Conservation (phyloP, 2,329 filamentous ascomycete species). For the Colletotrichum liaoningense region DNA sequence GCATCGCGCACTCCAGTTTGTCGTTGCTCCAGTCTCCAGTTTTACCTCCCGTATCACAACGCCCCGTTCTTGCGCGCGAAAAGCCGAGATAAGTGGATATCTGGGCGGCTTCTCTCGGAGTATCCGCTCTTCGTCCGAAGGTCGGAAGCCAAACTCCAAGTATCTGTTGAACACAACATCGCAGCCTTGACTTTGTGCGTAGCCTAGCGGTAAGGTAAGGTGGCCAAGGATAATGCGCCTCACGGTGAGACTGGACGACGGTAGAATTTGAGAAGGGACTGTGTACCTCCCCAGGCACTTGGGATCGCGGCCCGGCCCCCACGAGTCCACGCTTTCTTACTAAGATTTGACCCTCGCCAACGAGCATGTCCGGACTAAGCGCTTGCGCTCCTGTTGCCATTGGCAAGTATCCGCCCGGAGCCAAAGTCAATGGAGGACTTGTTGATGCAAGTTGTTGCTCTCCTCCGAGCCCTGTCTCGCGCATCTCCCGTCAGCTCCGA, state of each 20-base stretch:
- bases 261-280: neutral
- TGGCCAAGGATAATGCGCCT: conserved; percentile 24
- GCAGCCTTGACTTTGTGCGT: neutral
- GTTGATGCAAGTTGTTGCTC: neutral
- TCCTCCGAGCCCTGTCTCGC: conserved; percentile 27
- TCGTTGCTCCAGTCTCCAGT: conserved; percentile 13
- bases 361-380: neutral
- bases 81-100: conserved; percentile 30
- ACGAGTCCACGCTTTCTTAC: neutral
- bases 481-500: conserved; percentile 32
- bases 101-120: conserved; percentile 32
- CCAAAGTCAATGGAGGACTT: conserved; percentile 9
- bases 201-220: neutral
- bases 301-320: conserved; percentile 3
- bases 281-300: conserved; percentile 1
- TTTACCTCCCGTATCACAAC: conserved; percentile 20
- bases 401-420: neutral
- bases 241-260: conserved; percentile 28
- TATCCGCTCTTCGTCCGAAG: conserved; percentile 30
- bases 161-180: neutral
- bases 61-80: conserved; percentile 32
- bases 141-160: conserved; percentile 18
- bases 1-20: conserved; percentile 17
- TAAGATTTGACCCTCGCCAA: neutral
- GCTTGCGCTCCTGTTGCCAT: neutral